Evolutionary conservation across 768 basidiomycete species (phyloP), one percentile per base, ranked within the genome.

Genomic region (Russula dissimulans): DNA sequence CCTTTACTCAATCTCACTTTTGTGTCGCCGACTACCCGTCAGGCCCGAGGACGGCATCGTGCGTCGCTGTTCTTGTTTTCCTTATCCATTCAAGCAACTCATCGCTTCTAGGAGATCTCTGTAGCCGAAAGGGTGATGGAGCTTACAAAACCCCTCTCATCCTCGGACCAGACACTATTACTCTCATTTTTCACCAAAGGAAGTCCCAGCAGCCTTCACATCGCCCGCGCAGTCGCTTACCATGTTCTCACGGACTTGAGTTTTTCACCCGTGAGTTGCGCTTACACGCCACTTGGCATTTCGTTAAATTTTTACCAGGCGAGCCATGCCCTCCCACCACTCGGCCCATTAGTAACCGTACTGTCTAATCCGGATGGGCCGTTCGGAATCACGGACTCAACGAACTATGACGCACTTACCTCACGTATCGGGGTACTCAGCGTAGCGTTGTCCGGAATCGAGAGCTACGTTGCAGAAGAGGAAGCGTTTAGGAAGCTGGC

Each of bases 361-460:
- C 62, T 79, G 18, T 69, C 75, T 55, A 72, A 76, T 29, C 76
- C 79, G 12, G 76, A 79, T 18, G 83, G 56, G n/a, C 31, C 31
- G 9, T 67, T 67, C 48, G 45, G 62, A 9, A 49, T 67, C 44
- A 53, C 55, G 31, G 54, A 69, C 34, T 67, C 67, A 1, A 74
- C 79, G 3, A 81, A 88, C 70, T 90, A 84, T 59, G 78, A 82
- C 38, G 78, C 80, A 41, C 74, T 91, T 68, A 72, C 76, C 5
- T 78, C 78, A 67, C 74, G 82, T 62, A 73, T 84, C 14, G 72
- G 75, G 18, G 77, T 90, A 36, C 77, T 90, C n/a, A 75, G 77
- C 26, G 71, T 81, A 10, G 85, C 81, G 6, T 68, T 89, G 46
- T 76, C 80, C 4, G 79, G 85, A 59, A 74, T 90, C 34, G 75